A percentile compares a stretch with the other conserved stretches of the same genome.
Evolutionary conservation across 176 grass and related monocot species (phyloP).

Genomic region (Ampelocalamus luodianensis): DNA sequence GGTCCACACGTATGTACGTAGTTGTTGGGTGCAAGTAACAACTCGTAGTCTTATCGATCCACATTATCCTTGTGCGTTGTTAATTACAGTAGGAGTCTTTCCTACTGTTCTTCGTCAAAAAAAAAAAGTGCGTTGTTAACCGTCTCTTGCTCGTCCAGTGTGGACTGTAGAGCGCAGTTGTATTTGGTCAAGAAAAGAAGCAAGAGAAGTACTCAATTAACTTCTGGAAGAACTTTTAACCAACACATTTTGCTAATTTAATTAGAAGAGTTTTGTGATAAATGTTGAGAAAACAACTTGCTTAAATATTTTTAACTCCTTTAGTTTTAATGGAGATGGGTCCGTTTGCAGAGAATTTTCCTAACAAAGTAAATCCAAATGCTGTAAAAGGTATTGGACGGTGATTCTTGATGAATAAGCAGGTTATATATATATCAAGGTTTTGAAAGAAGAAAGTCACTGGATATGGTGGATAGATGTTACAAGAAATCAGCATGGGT

Average conservation of each 20-base stretch:
- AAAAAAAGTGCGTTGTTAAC: conserved; percentile 39
- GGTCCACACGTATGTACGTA: conserved; percentile 23
- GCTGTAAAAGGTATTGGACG: not conserved
- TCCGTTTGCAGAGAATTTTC: not conserved
- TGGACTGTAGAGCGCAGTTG: not conserved
- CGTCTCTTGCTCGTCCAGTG: not conserved
- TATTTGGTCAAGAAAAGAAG: not conserved
- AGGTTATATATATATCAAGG: not conserved
- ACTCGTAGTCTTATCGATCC: not conserved
- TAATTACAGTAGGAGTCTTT: no score
- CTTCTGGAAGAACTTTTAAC: not conserved
- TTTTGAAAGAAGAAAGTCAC: not conserved
- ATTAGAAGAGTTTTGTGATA: not conserved
- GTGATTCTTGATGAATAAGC: not conserved
- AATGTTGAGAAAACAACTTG: conserved; percentile 1
- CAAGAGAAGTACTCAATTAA: not conserved
- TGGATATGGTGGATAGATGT: not conserved
- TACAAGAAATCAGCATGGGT: not conserved
- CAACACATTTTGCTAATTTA: not conserved
- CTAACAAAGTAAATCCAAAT: not conserved
- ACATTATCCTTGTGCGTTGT: conserved; percentile 35
- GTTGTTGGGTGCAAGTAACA: conserved; percentile 38
- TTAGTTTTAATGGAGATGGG: not conserved
- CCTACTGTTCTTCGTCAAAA: no score
- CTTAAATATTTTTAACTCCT: not conserved